Base-by-base conservation (phyloP, 2,329 filamentous ascomycete species). In the Emmonsia crescens region DNA sequence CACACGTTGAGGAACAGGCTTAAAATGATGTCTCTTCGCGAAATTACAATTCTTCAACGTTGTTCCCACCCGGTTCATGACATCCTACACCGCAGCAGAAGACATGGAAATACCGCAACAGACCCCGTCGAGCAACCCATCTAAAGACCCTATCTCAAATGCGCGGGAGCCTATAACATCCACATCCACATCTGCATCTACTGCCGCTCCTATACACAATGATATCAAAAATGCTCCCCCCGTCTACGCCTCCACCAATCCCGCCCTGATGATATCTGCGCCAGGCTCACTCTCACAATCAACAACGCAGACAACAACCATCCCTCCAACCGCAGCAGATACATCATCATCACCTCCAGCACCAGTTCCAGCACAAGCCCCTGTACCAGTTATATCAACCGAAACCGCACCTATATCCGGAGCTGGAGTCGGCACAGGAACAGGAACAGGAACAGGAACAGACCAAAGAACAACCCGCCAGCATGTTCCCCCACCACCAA, bases 311-410 rank as follows among this genome's bases (percentile, higher is more conserved):
- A 54, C 51, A 21, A n/a, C 51, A 3, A 19, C 51, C 9, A 21
- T 21, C 31, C 31, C 51, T 4, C 51, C 51, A 12, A 54, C 5
- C 19, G 16, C 29, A 29, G 36, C 71, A 38, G 71, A 72, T 1
- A 68, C 74, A 9, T 27, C 24, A 42, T 38, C 56, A 36, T 16
- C n/a, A 57, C 9, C 68, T 71, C 6, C 33, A 16, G 66, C 72
- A 27, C 69, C 74, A 40, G 69, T 72, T 21, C 70, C 75, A 40
- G 70, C 75, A 59, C 72, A 77, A 12, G 72, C 76, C 36, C 70
- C 74, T n/a, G 69, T 72, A 24, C 48, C 42, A 48, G 27, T 33
- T 12, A 14, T 36, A 48, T 27, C 16, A n/a, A 29, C 16, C 40
- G 38, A 48, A 36, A 44, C 31, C 44, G 36, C 54, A 48, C n/a